phyloP scores from a whole-genome alignment of 495 filamentous ascomycete genomes.

The Lichina pygmaea region DNA sequence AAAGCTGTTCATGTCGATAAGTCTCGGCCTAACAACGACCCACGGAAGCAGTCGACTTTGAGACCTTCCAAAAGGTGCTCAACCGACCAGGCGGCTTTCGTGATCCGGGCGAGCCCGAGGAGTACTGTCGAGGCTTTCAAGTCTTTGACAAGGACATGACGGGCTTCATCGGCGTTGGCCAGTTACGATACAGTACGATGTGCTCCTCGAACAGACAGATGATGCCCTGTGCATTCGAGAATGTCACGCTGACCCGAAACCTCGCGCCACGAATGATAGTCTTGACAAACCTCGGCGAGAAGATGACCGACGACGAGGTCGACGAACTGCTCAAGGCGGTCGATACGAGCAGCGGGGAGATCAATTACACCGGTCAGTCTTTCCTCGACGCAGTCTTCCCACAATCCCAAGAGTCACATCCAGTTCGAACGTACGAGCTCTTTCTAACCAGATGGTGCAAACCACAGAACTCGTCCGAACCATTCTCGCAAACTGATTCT shows the following conservation, averaged over 20 bases:
- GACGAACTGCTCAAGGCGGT: conserved; percentile 95
- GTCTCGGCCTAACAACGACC: neutral
- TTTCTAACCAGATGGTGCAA: too few relatives aligned
- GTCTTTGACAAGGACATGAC: conserved; percentile 99
- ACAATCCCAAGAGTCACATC: neutral
- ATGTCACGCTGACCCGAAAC: neutral
- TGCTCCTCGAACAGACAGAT: neutral
- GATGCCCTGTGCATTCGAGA: neutral
- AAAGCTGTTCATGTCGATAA: neutral
- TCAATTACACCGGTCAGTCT: conserved; percentile 73
- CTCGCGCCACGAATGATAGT: conserved; percentile 19
- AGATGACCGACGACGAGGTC: conserved; percentile 95
- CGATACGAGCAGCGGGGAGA: conserved; percentile 76
- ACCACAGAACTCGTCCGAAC: conserved; percentile 62
- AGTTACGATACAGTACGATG: conserved; percentile 60
- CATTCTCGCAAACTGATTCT: conserved; percentile 62
- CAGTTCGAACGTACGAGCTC: neutral
- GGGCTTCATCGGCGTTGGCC: conserved; percentile 88
- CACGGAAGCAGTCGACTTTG: conserved; percentile 63
- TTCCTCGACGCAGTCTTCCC: neutral
- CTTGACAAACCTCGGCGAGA: conserved; percentile 89
- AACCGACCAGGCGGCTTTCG: conserved; percentile 96
- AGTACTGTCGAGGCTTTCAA: conserved; percentile 94
- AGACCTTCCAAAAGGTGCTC: conserved; percentile 80
- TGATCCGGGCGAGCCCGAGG: conserved; percentile 86